Base-by-base conservation (phyloP, 306 rosid species). In the Dicorynia guianensis region DNA sequence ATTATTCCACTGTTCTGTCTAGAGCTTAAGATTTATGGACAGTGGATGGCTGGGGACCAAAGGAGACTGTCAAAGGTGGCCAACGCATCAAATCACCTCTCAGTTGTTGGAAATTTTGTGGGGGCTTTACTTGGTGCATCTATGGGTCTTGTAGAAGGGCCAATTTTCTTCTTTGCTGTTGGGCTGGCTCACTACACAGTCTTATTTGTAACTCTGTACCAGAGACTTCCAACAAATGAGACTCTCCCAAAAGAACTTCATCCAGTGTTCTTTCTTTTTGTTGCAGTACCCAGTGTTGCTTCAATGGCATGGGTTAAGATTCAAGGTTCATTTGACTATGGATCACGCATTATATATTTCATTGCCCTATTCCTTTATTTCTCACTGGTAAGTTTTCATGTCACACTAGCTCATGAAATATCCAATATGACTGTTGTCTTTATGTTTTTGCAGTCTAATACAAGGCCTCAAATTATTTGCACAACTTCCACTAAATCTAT, bases 11-110 rank as follows among this genome's bases (percentile, higher is more conserved):
- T 92, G 13, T 69, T 92, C 62, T 78, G 75, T 64, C 93, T 92
- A 18, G 91, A 89, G 90, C 87, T 92, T 34, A 92, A 92, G 86
- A 86, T 92, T 69, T 92, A 92, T 52, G 97, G 97, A 64, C 96
- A 92, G 49, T 92, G 97, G 97, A 92, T 92, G 97, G 89, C 90
- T 20, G 96, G 96, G 38, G 96, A 90, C 20, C 85, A 78, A 69
- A 78, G 92, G 62, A 78, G 91, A 79, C 90, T 92, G 59, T 92
- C 97, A 25, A 90, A 83, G 71, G 97, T 90, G 77, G 93, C 93
- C 18, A 92, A 92, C 55, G 96, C 97, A 43, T 69, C 90, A 57
- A 92, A 88, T 78, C 87, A 88, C 52, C 89, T 92, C 30, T 69
- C 97, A 15, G 10, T 92, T 68, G 87, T 92, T 52, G 96, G 97